A percentile compares a stretch with the other conserved stretches of the same genome.
Evolutionary conservation across 108 stramenopile genomes (phyloP).

Genomic region (Pseudonitzschia pungens): DNA sequence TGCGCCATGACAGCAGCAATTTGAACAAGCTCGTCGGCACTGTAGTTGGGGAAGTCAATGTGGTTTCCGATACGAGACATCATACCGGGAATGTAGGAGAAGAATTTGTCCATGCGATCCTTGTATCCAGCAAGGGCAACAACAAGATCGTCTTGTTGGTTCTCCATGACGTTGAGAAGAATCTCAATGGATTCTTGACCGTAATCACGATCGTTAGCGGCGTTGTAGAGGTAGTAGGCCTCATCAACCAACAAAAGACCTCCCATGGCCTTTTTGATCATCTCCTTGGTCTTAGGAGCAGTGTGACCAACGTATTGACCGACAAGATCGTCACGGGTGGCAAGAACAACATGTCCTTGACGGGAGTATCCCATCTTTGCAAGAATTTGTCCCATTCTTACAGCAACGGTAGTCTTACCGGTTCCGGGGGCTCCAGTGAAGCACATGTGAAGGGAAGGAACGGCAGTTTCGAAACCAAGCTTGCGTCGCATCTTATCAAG

Average conservation of each 20-base stretch:
- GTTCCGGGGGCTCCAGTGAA: conserved; percentile 98
- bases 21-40: conserved; percentile 90
- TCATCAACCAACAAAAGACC: conserved; percentile 97
- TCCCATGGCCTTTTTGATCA: conserved; percentile 98
- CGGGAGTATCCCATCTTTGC: conserved; percentile 98
- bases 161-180: conserved; percentile 98
- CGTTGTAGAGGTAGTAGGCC: conserved; percentile 99
- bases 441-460: conserved; percentile 98
- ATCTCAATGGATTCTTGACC: conserved; percentile 99
- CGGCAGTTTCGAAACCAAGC: conserved; percentile 95
- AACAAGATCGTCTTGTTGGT: conserved; percentile 95
- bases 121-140: conserved; percentile 98
- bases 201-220: conserved; percentile 97
- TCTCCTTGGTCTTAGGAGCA: conserved; percentile 98
- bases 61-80: conserved; percentile 98
- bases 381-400: conserved; percentile 98
- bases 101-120: conserved; percentile 98
- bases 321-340: conserved; percentile 97
- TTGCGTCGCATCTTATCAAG: conserved; percentile 98
- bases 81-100: conserved; percentile 99
- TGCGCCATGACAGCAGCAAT: conserved; percentile 91
- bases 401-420: conserved; percentile 98
- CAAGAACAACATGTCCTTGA: conserved; percentile 94
- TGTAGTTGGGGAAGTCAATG: conserved; percentile 99
- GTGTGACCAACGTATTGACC: conserved; percentile 99